Evolutionary conservation across 805 yeast species (phyloP).

Genomic region (Cyberlindnera nakhonratchasimensis): DNA sequence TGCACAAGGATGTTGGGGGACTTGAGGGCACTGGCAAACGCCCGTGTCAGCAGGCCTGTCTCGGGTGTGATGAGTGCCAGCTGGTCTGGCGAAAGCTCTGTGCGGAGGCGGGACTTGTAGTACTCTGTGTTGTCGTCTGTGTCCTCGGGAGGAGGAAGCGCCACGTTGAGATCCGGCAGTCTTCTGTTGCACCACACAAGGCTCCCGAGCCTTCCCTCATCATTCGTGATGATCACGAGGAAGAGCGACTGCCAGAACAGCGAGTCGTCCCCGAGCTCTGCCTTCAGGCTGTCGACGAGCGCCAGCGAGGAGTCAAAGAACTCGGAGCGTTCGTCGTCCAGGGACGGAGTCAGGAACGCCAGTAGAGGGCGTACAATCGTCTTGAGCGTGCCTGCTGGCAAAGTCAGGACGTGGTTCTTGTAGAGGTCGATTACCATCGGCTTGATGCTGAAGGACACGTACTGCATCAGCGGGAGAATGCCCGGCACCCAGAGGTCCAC

Average conservation of each 20-base stretch:
- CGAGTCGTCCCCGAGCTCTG: slow-evolving; percentile 56
- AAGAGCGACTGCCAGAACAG: slow-evolving; percentile 87
- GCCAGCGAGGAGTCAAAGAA: slow-evolving; percentile 59
- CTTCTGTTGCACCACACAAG: slow-evolving; percentile 66
- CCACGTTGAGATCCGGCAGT: slow-evolving; percentile 56
- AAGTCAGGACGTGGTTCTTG: slow-evolving; percentile 47
- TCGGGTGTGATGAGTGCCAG: slow-evolving; percentile 66
- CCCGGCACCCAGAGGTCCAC: slow-evolving; percentile 90
- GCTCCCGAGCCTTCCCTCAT: slow-evolving; percentile 82
- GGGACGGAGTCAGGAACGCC: slow-evolving; percentile 75
- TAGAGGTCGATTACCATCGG: slow-evolving; percentile 69
- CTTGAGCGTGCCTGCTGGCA: slow-evolving; percentile 48
- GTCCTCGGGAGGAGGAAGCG: slow-evolving; percentile 20
- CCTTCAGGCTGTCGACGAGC: slow-evolving; percentile 57
- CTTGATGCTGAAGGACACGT: slow-evolving; percentile 85
- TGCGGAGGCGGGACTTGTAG: slow-evolving; percentile 25
- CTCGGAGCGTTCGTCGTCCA: slow-evolving; percentile 91
- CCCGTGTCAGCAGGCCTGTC: slow-evolving; percentile 72
- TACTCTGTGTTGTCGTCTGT: slow-evolving; percentile 18
- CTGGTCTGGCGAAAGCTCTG: slow-evolving; percentile 45
- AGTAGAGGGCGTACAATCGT: slow-evolving; percentile 65
- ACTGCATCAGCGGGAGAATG: slow-evolving; percentile 80
- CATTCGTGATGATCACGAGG: slow-evolving; percentile 68
- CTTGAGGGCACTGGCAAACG: slow-evolving; percentile 65
- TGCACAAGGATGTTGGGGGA: slow-evolving; percentile 71